Evolutionary conservation across 202 grass and related monocot genomes (phyloP).

Genomic region (Saccharum hybrid): DNA sequence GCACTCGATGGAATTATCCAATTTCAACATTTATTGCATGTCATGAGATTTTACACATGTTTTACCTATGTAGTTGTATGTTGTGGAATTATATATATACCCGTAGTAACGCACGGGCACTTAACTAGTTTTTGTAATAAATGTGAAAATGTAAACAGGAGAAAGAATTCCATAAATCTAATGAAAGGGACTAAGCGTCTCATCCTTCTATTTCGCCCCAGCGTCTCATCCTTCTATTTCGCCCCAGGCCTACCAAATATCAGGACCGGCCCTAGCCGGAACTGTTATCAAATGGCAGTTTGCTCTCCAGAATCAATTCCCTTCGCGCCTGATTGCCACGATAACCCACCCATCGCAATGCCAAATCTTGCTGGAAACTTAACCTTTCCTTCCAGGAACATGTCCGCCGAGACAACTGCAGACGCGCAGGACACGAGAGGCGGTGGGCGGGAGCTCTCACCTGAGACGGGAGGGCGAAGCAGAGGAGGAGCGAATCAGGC

Average conservation of each 20-base stretch:
- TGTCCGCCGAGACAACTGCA: not conserved
- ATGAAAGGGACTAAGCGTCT: not conserved
- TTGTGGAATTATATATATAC: no score
- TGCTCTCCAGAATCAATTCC: not conserved
- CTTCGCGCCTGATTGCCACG: no score
- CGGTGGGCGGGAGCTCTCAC: conserved; percentile 22
- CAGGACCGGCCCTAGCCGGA: not conserved
- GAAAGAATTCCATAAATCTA: not conserved
- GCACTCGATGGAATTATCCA: no score
- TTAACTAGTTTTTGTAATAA: not conserved
- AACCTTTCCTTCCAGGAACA: not conserved
- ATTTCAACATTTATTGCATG: no score
- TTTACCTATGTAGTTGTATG: no score
- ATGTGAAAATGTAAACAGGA: not conserved
- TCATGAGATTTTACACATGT: no score
- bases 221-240: not conserved
- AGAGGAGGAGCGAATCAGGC: conserved; percentile 51
- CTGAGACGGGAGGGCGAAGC: conserved; percentile 49
- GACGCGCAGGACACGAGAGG: not conserved
- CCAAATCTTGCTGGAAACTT: not conserved
- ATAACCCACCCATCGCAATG: not conserved
- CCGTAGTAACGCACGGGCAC: no score
- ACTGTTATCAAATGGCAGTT: not conserved
- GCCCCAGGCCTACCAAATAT: no score
- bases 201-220: not conserved